Conservation (phyloP, 1,139 yeast species). For the Taiozyma sp. region DNA sequence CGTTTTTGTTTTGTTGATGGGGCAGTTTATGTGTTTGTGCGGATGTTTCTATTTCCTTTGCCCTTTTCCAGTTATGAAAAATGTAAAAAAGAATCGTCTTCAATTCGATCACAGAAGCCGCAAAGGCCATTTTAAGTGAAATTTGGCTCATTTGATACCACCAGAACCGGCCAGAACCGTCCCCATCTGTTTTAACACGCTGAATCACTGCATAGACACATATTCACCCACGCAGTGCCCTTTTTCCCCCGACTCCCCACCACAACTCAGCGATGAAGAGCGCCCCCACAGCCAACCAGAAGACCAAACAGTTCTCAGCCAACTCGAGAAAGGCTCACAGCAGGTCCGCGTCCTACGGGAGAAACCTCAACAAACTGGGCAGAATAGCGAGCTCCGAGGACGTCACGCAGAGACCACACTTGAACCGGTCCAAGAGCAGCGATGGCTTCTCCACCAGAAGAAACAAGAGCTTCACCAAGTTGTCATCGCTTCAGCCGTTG, state of each 20-base stretch:
- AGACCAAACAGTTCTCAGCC: slow-evolving; percentile 22
- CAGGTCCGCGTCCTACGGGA: slow-evolving; percentile 23
- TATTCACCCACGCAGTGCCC: background rate
- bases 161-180: background rate
- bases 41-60: background rate
- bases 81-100: background rate
- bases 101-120: background rate
- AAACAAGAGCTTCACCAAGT: slow-evolving; percentile 19
- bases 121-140: too few species aligned
- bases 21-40: background rate
- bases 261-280: background rate
- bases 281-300: slow-evolving; percentile 5
- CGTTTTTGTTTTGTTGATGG: background rate
- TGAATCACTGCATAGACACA: background rate
- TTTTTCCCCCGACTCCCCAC: background rate
- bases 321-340: slow-evolving; percentile 13
- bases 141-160: background rate
- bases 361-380: slow-evolving; percentile 21
- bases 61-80: background rate
- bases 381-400: slow-evolving; percentile 17
- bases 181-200: background rate
- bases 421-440: slow-evolving; percentile 21
- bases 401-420: slow-evolving; percentile 12
- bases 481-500: slow-evolving; percentile 17
- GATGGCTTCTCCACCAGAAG: slow-evolving; percentile 16